Base-by-base conservation (phyloP, 2,329 filamentous ascomycete genomes). In the Sclerotinia nivalis region DNA sequence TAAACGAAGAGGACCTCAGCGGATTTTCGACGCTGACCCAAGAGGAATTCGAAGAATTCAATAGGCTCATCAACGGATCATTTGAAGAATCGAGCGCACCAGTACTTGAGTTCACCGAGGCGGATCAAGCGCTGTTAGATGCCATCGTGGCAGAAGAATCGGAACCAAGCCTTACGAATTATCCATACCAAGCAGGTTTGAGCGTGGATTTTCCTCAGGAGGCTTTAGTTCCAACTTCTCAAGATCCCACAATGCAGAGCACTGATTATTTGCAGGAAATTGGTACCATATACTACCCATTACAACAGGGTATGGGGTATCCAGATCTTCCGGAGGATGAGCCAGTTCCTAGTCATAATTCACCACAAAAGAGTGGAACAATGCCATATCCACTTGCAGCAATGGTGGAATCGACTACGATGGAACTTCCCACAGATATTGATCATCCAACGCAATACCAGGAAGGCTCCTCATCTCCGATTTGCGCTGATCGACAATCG, bases 391-490 rank as follows among this genome's bases (percentile, higher is more conserved):
- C 15, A 28, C 13, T 60, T 15, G 5, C 13, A n/a, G 1, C 7
- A 25, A 43, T 43, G 1, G 2, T 6, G 13, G 4, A 20, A 40
- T 18, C 12, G 7, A 18, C 56, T 60, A 15, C 13, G 25, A 37
- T n/a, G 5, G 3, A 58, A 12, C 4, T 0, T 13, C 0, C 5
- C 3, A 1, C 37, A 18, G 10, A 1, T 12, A n/a, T 4, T 12
- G 3, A 28, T 10, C 15, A 43, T 45, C 8, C 4, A 18, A 10
- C 49, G 45, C 3, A 28, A 43, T 60, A 60, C 37, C 37, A 45
- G 4, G 12, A 28, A 45, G 4, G 7, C 2, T 60, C 8, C 10
- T 10, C 9, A 8, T 20, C 34, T 2, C 22, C 8, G 37, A 0
- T 5, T 8, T 28, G 25, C n/a, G 12, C 8, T 20, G 22, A 50